phyloP scores from a whole-genome alignment of 441 rosid genomes.

The Cnidoscolus chayamansa region DNA sequence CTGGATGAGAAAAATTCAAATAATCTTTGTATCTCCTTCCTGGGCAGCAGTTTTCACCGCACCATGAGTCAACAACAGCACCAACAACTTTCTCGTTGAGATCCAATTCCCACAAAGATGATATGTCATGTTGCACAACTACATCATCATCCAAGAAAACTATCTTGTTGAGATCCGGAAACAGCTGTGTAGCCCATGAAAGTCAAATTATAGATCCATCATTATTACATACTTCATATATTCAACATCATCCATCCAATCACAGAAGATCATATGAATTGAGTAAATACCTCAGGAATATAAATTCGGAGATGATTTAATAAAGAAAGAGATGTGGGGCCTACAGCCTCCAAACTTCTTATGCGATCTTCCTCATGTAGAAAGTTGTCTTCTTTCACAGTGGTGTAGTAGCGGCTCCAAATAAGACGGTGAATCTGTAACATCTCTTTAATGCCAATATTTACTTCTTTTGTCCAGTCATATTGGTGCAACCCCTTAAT shows the following conservation, averaged over 20 bases:
- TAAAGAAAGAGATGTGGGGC: conserved; percentile 61
- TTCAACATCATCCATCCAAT: conserved; percentile 21
- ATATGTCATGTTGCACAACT: conserved; percentile 78
- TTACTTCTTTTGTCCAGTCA: conserved; percentile 81
- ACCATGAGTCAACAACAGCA: conserved; percentile 69
- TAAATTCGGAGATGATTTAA: conserved; percentile 81
- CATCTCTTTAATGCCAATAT: conserved; percentile 66
- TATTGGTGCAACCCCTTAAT: conserved; percentile 90
- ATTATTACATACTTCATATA: conserved; percentile 14
- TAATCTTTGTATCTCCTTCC: conserved; percentile 74
- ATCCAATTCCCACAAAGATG: conserved; percentile 71
- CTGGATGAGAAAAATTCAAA: conserved; percentile 75
- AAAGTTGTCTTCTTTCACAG: conserved; percentile 52
- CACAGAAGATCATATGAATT: conserved; percentile 23
- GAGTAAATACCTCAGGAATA: conserved; percentile 61
- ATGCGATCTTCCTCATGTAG: conserved; percentile 39
- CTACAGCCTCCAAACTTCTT: conserved; percentile 49
- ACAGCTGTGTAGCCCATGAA: conserved; percentile 55
- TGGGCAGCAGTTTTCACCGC: conserved; percentile 77
- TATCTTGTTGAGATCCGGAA: conserved; percentile 87
- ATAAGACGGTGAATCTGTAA: conserved; percentile 60
- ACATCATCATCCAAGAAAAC: conserved; percentile 93
- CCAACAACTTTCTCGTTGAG: conserved; percentile 74
- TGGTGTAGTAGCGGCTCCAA: conserved; percentile 55
- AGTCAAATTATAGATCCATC: conserved; percentile 34